Percentiles rank a stretch among this genome's conserved stretches.
These are phyloP conservation scores for Cercospora brassicicola DNA, from an alignment of 2,329 filamentous ascomycete genomes.

Conservation along the genomic window DNA sequence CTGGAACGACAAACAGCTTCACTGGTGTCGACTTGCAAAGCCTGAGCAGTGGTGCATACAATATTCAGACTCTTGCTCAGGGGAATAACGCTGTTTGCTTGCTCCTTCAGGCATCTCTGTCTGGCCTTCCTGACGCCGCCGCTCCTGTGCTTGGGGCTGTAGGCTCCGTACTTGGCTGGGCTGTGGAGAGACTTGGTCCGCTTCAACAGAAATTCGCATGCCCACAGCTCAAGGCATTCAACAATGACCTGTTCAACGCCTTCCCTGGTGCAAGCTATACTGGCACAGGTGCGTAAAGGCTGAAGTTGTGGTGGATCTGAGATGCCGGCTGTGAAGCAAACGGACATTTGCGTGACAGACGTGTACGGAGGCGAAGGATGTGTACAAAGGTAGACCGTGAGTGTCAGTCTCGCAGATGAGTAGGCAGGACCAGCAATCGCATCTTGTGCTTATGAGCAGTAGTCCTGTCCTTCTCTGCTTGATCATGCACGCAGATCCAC, in stretches of 20 bases:
- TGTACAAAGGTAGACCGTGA: too few relatives aligned
- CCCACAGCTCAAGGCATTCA: background rate
- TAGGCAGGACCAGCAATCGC: background rate
- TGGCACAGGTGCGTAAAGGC: background rate
- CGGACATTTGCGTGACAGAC: too few relatives aligned
- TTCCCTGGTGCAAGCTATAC: background rate
- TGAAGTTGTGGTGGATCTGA: background rate
- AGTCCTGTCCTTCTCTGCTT: background rate
- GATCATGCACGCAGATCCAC: background rate
- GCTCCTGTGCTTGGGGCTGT: background rate
- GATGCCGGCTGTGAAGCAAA: too few relatives aligned
- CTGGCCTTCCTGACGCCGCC: background rate
- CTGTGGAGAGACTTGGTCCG: background rate
- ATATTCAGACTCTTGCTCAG: background rate
- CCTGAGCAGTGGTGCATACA: background rate
- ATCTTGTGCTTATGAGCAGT: background rate
- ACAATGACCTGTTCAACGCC: background rate
- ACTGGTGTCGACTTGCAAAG: constrained; percentile 32
- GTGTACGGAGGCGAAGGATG: too few relatives aligned
- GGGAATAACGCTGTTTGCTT: background rate
- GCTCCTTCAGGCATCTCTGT: background rate
- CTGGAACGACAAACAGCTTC: constrained; percentile 35
- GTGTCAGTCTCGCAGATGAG: background rate
- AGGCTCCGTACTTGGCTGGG: background rate
- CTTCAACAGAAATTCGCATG: background rate